Evolutionary conservation across 169 alveolate genomes (phyloP), one percentile per base, ranked within the genome.

Genomic region (Plasmodium billcollinsi): DNA sequence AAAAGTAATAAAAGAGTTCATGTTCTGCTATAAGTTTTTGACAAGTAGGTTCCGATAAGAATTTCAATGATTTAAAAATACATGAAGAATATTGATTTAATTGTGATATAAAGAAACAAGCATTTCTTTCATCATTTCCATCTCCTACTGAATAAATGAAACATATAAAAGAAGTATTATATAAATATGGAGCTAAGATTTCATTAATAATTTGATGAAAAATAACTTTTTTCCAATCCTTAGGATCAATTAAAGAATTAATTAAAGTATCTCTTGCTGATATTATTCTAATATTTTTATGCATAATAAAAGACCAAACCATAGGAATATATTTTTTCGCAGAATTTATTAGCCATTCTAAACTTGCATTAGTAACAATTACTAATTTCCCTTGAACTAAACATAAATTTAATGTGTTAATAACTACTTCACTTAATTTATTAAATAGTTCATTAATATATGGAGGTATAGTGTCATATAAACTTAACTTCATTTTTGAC

Each of bases 101-200:
- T 26, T 95, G 75, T 43, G 96, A 95, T 62, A 96, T 75, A 54
- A 94, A 93, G 92, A 96, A 76, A 59, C 97, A 96, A 2, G 97
- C 97, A 63, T 95, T 96, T n/a, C 97, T 91, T 88, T 96, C 97
- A 54, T 95, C 97, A 47, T 94, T 89, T 7, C 97, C 97, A 72
- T 96, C 97, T 21, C 97, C 97, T 50, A 96, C 96, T 49, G 97
- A 96, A 18, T 93, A 73, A n/a, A 96, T 93, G 29, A 94, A 91
- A 83, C 96, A 95, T 21, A 94, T 92, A 69, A 66, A 70, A 21
- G 89, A 85, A 2, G 93, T 95, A 47, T 88, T 76, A 52, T 75
- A 83, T 54, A 92, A 74, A 66, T 93, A 95, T 26, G 93, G 93
- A 26, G 93, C 88, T 90, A 96, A 93, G 11, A 75, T 74, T 75